A percentile compares a stretch with the other conserved stretches of the same genome.
These are phyloP conservation scores for Circinella minor DNA, from an alignment of 371 early-diverging fungal species.

Conservation along the genomic window DNA sequence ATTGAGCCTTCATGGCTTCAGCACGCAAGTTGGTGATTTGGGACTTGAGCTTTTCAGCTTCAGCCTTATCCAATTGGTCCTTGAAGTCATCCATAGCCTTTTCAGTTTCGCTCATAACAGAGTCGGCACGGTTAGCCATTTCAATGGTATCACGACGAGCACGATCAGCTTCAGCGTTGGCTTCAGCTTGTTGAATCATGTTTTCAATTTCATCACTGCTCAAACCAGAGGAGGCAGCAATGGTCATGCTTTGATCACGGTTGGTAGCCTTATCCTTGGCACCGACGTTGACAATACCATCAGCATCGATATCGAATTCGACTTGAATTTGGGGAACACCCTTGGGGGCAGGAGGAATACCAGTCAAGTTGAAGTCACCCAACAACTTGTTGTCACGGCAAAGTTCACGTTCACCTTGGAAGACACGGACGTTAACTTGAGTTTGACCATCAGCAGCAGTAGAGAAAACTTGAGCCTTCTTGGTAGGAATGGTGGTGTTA, in stretches of 20 bases:
- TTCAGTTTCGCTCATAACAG: constrained; percentile 89
- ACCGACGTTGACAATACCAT: constrained; percentile 98
- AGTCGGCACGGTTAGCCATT: constrained; percentile 93
- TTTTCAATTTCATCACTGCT: constrained; percentile 95
- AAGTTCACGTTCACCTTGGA: constrained; percentile 99
- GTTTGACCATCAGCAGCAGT: constrained; percentile 99
- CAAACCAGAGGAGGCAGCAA: constrained; percentile 97
- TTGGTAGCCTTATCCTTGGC: constrained; percentile 98
- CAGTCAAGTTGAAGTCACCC: constrained; percentile 95
- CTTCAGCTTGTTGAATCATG: constrained; percentile 95
- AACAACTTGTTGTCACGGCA: constrained; percentile 97
- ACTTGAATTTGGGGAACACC: constrained; percentile 96
- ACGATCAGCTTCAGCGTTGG: constrained; percentile 91
- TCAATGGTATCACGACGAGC: constrained; percentile 92
- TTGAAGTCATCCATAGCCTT: constrained; percentile 94
- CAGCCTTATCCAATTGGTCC: constrained; percentile 86
- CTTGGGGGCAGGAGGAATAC: constrained; percentile 89
- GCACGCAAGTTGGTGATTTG: constrained; percentile 81
- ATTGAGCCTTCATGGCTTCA: constrained; percentile 68
- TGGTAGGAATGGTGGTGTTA: constrained; percentile 99
- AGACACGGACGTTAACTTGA: constrained; percentile 97
- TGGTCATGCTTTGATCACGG: constrained; percentile 93
- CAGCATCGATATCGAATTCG: constrained; percentile 98
- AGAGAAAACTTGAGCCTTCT: constrained; percentile 99
- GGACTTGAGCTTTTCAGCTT: constrained; percentile 81